Evolutionary conservation across 345 rosid species (phyloP).

Genomic region (Salix koriyanagi): DNA sequence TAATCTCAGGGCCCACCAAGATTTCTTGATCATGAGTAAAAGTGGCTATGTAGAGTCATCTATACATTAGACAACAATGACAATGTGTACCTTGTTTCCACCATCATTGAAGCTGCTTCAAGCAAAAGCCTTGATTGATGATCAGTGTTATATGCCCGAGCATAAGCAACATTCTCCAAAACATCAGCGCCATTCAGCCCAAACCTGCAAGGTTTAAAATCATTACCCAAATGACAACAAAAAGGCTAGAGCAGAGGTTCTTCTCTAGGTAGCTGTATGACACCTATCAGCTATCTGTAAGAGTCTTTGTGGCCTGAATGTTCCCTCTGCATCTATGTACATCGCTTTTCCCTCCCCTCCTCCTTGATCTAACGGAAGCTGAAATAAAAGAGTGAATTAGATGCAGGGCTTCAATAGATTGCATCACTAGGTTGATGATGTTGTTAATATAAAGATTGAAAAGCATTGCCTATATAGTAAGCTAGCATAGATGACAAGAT

Average conservation of each 20-base stretch:
- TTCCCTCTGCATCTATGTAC: constrained; percentile 99
- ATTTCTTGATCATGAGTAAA: not conserved
- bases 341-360: constrained; percentile 97
- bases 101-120: constrained; percentile 99
- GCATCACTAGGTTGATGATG: not conserved
- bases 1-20: not conserved
- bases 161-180: constrained; percentile 93
- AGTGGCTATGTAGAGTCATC: not conserved
- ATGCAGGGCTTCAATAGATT: not conserved
- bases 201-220: constrained; percentile 47
- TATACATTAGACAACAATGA: not conserved
- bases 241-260: constrained; percentile 3
- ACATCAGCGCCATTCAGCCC: constrained; percentile 95
- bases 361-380: constrained; percentile 99
- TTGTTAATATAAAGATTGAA: not conserved
- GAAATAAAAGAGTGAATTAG: constrained; percentile 22
- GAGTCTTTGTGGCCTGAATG: constrained; percentile 94
- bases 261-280: constrained; percentile 6
- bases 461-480: not conserved
- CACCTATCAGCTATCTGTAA: constrained; percentile 92
- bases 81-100: constrained; percentile 68
- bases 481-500: not conserved
- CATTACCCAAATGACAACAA: constrained; percentile 6
- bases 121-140: constrained; percentile 96
- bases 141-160: constrained; percentile 96